Conservation (phyloP, 768 basidiomycete genomes). For the Podaxis sp. region DNA sequence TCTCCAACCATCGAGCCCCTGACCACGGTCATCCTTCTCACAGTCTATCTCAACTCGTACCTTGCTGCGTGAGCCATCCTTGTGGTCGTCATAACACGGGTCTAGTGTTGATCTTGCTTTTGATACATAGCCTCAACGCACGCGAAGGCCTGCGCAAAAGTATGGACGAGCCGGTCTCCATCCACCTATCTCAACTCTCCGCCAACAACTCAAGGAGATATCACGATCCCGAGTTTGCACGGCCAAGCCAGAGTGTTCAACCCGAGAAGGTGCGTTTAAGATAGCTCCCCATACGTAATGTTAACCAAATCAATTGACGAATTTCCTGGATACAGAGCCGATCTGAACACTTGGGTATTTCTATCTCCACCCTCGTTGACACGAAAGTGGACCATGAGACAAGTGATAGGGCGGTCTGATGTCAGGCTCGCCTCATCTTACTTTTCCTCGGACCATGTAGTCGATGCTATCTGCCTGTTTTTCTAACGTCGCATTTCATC, state of each 20-base stretch:
- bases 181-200: constrained; percentile 41
- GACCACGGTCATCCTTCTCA: not conserved
- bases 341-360: constrained; percentile 17
- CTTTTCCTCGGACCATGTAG: no score
- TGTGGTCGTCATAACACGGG: not conserved
- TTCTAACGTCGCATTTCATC: not conserved
- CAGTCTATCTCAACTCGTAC: constrained; percentile 60
- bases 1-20: not conserved
- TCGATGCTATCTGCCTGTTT: not conserved
- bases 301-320: not conserved
- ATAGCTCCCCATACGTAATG: not conserved
- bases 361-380: constrained; percentile 24
- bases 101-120: not conserved
- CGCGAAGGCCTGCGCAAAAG: constrained; percentile 38
- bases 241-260: constrained; percentile 2
- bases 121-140: constrained; percentile 41
- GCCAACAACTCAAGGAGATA: constrained; percentile 10
- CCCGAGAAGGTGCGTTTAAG: constrained; percentile 22
- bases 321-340: constrained; percentile 1
- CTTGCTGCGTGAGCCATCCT: constrained; percentile 38
- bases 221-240: constrained; percentile 18
- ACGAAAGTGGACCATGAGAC: constrained; percentile 16
- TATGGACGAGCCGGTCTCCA: constrained; percentile 36
- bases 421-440: not conserved
- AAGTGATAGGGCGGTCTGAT: not conserved